These are phyloP conservation scores for Paramecium tetraurelia DNA, from an alignment of 73 alveolate genomes.

Conservation along the genomic window DNA sequence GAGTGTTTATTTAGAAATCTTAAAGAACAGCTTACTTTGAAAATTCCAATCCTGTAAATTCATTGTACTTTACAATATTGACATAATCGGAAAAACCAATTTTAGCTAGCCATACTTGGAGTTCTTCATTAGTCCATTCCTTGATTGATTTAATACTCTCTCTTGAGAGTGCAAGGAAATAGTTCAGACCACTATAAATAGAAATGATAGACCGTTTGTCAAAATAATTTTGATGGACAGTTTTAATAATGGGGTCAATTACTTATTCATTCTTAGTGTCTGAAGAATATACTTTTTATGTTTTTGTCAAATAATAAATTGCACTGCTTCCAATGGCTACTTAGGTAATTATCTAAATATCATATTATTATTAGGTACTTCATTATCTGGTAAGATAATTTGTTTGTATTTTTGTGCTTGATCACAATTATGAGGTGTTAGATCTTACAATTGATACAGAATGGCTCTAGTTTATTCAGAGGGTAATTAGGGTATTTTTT, in stretches of 20 bases:
- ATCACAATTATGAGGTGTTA: neutral
- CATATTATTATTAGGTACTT: neutral
- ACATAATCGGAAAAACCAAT: slow-evolving; percentile 19
- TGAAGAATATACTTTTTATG: neutral
- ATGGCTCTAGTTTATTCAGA: neutral
- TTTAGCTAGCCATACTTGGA: neutral
- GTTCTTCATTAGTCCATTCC: slow-evolving; percentile 21
- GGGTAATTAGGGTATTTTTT: neutral
- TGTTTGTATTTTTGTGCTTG: neutral
- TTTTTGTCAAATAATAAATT: neutral
- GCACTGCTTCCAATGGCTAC: neutral
- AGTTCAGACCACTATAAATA: neutral
- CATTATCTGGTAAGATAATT: neutral
- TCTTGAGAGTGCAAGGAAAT: slow-evolving; percentile 4
- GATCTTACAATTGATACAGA: neutral
- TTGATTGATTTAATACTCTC: neutral
- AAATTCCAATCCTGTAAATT: neutral
- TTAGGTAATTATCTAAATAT: neutral
- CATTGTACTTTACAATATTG: slow-evolving; percentile 32
- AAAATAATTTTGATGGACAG: neutral
- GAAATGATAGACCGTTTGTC: neutral
- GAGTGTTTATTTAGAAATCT: neutral
- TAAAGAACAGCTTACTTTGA: neutral
- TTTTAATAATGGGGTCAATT: neutral
- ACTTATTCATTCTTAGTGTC: neutral